Evolutionary conservation across 2,329 filamentous ascomycete genomes (phyloP).

Genomic region (Plenodomus tracheiphilus): DNA sequence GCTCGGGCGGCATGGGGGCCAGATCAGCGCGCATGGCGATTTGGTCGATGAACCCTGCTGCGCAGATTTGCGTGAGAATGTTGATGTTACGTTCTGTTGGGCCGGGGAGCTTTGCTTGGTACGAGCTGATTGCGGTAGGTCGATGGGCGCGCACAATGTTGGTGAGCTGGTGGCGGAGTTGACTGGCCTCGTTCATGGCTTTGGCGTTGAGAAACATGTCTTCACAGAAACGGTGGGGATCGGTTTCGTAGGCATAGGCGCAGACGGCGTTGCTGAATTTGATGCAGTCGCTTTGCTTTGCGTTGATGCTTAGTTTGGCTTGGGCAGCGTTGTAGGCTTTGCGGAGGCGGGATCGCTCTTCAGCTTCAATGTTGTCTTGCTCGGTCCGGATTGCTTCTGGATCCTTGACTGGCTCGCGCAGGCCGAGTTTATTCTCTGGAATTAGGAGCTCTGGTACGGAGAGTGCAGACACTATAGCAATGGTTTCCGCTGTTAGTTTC

Average conservation of each 20-base stretch:
- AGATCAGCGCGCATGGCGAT: conserved; percentile 89
- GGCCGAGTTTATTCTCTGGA: conserved; percentile 75
- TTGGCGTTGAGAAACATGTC: conserved; percentile 86
- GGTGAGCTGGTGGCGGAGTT: conserved; percentile 81
- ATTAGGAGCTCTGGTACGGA: conserved; percentile 89
- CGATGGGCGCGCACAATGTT: conserved; percentile 78
- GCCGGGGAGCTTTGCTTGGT: conserved; percentile 58
- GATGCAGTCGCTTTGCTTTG: conserved; percentile 78
- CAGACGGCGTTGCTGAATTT: conserved; percentile 88
- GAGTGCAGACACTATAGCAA: conserved; percentile 84
- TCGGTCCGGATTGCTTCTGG: conserved; percentile 57
- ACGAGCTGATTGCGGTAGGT: conserved; percentile 49
- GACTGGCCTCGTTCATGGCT: conserved; percentile 80
- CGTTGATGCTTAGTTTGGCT: conserved; percentile 76
- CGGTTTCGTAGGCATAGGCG: conserved; percentile 63
- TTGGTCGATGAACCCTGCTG: conserved; percentile 91
- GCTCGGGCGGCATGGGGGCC: conserved; percentile 64
- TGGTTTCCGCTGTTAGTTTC: conserved; percentile 79
- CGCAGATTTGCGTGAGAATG: conserved; percentile 86
- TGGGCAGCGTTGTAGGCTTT: conserved; percentile 73
- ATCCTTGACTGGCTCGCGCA: conserved; percentile 53
- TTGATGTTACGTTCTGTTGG: conserved; percentile 68
- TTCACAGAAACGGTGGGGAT: conserved; percentile 72
- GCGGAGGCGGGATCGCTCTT: conserved; percentile 66
- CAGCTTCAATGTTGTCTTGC: conserved; percentile 72